phyloP scores from a whole-genome alignment of 257 asterid species.

The Phtheirospermum japonicum region DNA sequence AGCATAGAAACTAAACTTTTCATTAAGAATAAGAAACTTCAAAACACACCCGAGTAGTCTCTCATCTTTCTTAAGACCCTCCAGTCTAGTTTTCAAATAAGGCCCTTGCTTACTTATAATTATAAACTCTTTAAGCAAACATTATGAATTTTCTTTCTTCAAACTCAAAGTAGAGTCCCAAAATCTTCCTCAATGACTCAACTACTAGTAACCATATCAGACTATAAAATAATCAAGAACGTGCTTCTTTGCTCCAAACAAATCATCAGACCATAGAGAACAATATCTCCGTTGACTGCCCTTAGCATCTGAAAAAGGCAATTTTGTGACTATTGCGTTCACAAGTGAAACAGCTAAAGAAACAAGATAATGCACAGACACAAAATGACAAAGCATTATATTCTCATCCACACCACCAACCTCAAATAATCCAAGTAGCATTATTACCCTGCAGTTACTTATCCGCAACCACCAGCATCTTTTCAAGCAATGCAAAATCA shows the following conservation, averaged over 20 bases:
- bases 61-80: background rate
- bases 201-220: too few relatives aligned
- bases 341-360: background rate
- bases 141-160: background rate
- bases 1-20: background rate
- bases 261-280: background rate
- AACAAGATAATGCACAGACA: constrained; percentile 18
- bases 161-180: background rate
- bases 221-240: background rate
- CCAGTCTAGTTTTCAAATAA: background rate
- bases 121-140: background rate
- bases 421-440: constrained; percentile 20
- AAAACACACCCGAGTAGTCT: background rate
- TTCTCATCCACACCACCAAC: constrained; percentile 10
- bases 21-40: background rate
- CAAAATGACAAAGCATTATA: constrained; percentile 12
- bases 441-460: constrained; percentile 14
- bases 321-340: background rate
- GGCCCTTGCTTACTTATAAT: background rate
- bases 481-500: constrained; percentile 9
- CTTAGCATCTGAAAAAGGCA: background rate
- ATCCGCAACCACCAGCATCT: constrained; percentile 21
- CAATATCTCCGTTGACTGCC: too few relatives aligned
- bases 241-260: background rate
- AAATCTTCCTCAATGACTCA: too few relatives aligned